These are phyloP conservation scores for Oidium heveae DNA, from an alignment of 2,329 filamentous ascomycete genomes.

Conservation along the genomic window DNA sequence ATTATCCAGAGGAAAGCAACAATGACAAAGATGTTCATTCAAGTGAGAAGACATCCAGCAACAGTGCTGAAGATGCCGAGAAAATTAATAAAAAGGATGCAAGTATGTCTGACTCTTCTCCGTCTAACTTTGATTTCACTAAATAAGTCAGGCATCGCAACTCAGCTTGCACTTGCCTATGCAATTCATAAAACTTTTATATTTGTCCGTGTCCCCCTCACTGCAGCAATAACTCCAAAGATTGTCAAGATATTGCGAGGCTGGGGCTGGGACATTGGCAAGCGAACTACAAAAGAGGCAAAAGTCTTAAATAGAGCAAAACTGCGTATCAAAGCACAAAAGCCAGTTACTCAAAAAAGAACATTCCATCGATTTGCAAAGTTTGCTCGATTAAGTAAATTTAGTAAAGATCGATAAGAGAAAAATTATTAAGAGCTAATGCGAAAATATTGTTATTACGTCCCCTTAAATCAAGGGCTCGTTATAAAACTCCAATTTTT, in stretches of 20 bases:
- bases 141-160: slow-evolving; percentile 29
- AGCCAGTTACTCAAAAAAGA: neutral
- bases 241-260: slow-evolving; percentile 68
- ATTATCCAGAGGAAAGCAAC: too few relatives aligned
- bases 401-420: too few relatives aligned
- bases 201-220: slow-evolving; percentile 79
- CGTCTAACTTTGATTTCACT: slow-evolving; percentile 3
- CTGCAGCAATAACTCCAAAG: slow-evolving; percentile 74
- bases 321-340: neutral
- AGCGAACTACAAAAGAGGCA: slow-evolving; percentile 24
- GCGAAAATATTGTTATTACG: too few relatives aligned
- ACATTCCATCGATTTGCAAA: neutral
- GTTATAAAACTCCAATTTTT: too few relatives aligned
- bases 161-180: slow-evolving; percentile 79
- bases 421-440: too few relatives aligned
- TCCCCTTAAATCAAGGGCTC: too few relatives aligned
- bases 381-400: too few relatives aligned
- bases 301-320: slow-evolving; percentile 3
- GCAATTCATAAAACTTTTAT: slow-evolving; percentile 97
- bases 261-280: slow-evolving; percentile 93
- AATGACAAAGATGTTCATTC: too few relatives aligned
- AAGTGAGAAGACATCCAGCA: too few relatives aligned
- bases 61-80: slow-evolving; percentile 22
- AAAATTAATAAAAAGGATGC: slow-evolving; percentile 36
- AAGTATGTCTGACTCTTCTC: slow-evolving; percentile 32